Evolutionary conservation across 1,139 yeast genomes (phyloP), one percentile per base, ranked within the genome.

Genomic region (Yamadazyma atmosphaerica): DNA sequence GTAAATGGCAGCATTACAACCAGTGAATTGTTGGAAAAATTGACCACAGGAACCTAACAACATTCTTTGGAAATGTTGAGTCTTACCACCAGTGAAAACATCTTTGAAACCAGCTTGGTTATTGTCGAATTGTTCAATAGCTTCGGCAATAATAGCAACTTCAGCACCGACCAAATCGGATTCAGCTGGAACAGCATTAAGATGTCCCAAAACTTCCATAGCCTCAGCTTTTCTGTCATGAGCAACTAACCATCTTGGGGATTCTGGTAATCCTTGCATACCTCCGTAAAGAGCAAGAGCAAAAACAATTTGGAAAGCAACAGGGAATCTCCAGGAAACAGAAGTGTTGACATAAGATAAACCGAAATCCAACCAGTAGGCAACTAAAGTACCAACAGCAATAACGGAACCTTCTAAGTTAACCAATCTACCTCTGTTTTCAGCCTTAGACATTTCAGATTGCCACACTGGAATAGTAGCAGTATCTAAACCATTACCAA

Each of bases 391-490:
- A 41, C 65, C 65, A 33, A 60, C 69, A 33, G 86, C 86, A 44
- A 81, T 78, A 41, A 81, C 77, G 13, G 85, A 77, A 47, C 87
- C 89, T 58, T 83, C 86, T 51, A 81, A 65, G 51, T 77, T 72
- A 39, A 83, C 87, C 54, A 83, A 70, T 48, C 77, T 66, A 54
- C 92, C 63, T 51, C 65, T 55, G 42, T 58, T 57, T 38, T 56
- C 58, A 15, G 63, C 61, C 39, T 46, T 56, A 2, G 65, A 54
- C 47, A 58, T 52, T 47, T 60, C 64, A 13, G 77, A 74, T 43
- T 68, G 66, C 51, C 66, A 58, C 16, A 62, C 52, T 14, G 81
- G 77, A 32, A 63, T 60, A 11, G 74, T 62, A 27, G 74, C 54
- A 47, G 69, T 61, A 35, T 54, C 52, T 31, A 57, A 44, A 40